Evolutionary conservation across 192 early-diverging fungal genomes (phyloP), one percentile per base, ranked within the genome.

Genomic region (Cetraspora pellucida): DNA sequence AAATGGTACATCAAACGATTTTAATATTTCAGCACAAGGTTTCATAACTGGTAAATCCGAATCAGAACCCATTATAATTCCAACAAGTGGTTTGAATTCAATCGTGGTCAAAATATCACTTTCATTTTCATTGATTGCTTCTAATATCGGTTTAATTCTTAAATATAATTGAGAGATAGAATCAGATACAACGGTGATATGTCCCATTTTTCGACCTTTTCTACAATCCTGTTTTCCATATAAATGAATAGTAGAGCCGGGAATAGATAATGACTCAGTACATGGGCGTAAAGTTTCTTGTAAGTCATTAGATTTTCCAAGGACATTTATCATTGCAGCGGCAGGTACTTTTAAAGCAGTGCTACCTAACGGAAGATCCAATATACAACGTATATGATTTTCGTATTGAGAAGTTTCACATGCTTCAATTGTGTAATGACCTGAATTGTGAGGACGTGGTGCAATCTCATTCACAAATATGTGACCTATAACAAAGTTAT

Each of bases 41-140:
- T 92, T 95, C 90, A 99, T 92, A 0, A 92, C 94, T 43, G 96
- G 97, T 63, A 99, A 86, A 79, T 99, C 98, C 16, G 95, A 96
- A 86, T 99, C 98, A 0, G 94, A 96, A 14, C 98, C 98, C 98
- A 99, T 99, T 74, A 99, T 98, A 74, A 99, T 96, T 54, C 93
- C 96, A 7, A 99, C 97, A 21, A 96, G 79, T 10, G 96, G 95
- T 28, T 81, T 77, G 13, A 85, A 73, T 43, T 79, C 27, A 8
- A 9, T 19, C 21, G 37, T n/a, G 10, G 28, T 44, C 69, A 84
- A 71, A 64, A 84, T 81, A 64, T 86, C 80, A 50, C 82, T 74
- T 68, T 83, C 86, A 70, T 85, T 87, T 45, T 89, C 80, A 63
- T 91, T 92, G 58, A 90, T 90, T 1, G 79, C 81, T 25, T 82